phyloP scores from a whole-genome alignment of 768 basidiomycete species.

The Podaxis pistillaris region DNA sequence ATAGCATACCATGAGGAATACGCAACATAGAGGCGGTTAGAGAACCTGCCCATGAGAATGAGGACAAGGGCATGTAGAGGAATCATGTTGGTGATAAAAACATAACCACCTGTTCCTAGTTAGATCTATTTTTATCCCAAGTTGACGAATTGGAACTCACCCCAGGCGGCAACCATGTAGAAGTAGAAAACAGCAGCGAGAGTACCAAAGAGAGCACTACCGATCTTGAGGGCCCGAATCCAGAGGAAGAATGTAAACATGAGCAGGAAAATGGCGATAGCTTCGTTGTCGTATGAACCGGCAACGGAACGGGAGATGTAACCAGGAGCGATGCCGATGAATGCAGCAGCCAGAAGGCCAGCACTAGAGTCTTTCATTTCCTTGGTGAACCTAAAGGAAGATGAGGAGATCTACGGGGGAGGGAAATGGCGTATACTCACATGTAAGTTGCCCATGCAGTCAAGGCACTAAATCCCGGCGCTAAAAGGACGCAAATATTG shows the following conservation, averaged over 20 bases:
- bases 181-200: constrained; percentile 96
- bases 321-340: constrained; percentile 97
- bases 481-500: constrained; percentile 94
- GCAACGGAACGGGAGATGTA: constrained; percentile 99
- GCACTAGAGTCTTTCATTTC: constrained; percentile 96
- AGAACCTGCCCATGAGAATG: constrained; percentile 94
- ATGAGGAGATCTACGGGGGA: neutral
- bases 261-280: constrained; percentile 98
- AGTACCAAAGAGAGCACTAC: constrained; percentile 90
- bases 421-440: constrained; percentile 40
- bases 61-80: constrained; percentile 94
- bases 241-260: constrained; percentile 99
- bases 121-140: constrained; percentile 9
- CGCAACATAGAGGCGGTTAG: constrained; percentile 86
- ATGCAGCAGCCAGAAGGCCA: constrained; percentile 94
- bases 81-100: constrained; percentile 99
- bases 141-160: constrained; percentile 38
- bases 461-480: constrained; percentile 94
- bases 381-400: constrained; percentile 75
- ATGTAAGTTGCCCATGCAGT: constrained; percentile 98
- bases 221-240: constrained; percentile 95
- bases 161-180: constrained; percentile 99
- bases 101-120: constrained; percentile 76
- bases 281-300: constrained; percentile 99
- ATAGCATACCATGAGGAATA: constrained; percentile 99